Percentiles rank a stretch among this genome's conserved stretches.
Conservation (phyloP, 495 filamentous ascomycete genomes). For the Tuber melanosporum region DNA sequence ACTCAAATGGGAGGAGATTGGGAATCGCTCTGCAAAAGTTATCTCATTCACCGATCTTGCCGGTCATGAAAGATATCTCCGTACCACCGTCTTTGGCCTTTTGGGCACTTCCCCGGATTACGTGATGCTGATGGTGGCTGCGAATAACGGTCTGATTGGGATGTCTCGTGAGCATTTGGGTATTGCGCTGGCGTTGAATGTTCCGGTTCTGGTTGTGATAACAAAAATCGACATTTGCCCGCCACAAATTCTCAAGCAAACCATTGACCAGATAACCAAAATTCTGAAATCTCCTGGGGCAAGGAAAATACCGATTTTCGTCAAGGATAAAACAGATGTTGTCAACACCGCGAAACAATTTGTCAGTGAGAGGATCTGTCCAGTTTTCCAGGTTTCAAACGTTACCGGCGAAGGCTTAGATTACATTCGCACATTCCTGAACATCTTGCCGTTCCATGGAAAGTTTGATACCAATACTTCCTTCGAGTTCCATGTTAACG, state of each 20-base stretch:
- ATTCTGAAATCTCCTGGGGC: constrained; percentile 92
- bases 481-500: constrained; percentile 94
- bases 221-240: constrained; percentile 99
- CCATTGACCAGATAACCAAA: constrained; percentile 79
- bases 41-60: constrained; percentile 95
- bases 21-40: constrained; percentile 88
- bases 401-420: constrained; percentile 83
- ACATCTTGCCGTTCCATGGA: constrained; percentile 91
- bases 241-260: constrained; percentile 89
- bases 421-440: constrained; percentile 79
- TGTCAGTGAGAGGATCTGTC: constrained; percentile 88
- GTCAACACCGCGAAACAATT: constrained; percentile 95
- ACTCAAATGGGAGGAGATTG: constrained; percentile 96
- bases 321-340: constrained; percentile 83
- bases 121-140: constrained; percentile 95
- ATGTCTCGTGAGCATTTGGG: constrained; percentile 98
- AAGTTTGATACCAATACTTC: constrained; percentile 81
- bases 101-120: constrained; percentile 94
- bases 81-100: constrained; percentile 93
- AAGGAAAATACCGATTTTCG: constrained; percentile 94
- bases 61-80: constrained; percentile 89
- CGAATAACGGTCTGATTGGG: constrained; percentile 92
- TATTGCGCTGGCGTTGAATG: constrained; percentile 89
- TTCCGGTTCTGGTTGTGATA: constrained; percentile 95
- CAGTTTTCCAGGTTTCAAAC: constrained; percentile 96